Evolutionary conservation across 768 basidiomycete genomes (phyloP), one percentile per base, ranked within the genome.

Genomic region (Amanita inopinata): DNA sequence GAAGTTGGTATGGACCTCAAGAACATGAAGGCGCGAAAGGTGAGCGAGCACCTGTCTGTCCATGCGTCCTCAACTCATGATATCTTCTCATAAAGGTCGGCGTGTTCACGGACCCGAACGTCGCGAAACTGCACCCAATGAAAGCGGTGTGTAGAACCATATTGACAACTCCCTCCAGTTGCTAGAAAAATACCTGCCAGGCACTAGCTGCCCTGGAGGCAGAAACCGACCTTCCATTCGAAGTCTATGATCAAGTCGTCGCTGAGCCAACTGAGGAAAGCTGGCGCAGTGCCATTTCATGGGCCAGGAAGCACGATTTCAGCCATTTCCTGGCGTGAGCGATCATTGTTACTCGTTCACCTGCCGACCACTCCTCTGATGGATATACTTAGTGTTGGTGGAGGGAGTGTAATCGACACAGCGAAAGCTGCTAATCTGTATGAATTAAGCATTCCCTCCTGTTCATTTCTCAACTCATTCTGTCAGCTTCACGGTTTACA

Each of bases 371-470:
- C 24, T 2, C 18, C 40, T 48, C 25, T 40, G 38, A 36, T 14
- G 48, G 37, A 12, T 36, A n/a, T 28, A n/a, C 48, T 19, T 50
- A 86, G 88, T 30, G 81, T 92, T 22, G 89, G 90, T 48, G 90
- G 90, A n/a, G 90, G 90, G 49, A 90, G 86, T 53, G 87, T 90
- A 18, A 96, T 96, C 56, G 93, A 96, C 57, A 96, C 92, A 0
- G 87, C 92, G 40, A 98, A 98, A 59, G 78, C 91, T 5, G 92
- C 94, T 23, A 98, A 97, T 62, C 54, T 98, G 76, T 87, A 56
- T 39, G 71, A 9, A n/a, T 24, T 30, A 17, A 20, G 15, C 20
- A 12, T 34, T 4, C 25, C 19, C 3, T 24, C 14, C 25, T 36
- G 18, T 15, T 15, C 31, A 35, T 4, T 10, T 28, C 9, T 11